These are phyloP conservation scores for Melocanna baccifera DNA, from an alignment of 176 grass and related monocot genomes.

Conservation along the genomic window DNA sequence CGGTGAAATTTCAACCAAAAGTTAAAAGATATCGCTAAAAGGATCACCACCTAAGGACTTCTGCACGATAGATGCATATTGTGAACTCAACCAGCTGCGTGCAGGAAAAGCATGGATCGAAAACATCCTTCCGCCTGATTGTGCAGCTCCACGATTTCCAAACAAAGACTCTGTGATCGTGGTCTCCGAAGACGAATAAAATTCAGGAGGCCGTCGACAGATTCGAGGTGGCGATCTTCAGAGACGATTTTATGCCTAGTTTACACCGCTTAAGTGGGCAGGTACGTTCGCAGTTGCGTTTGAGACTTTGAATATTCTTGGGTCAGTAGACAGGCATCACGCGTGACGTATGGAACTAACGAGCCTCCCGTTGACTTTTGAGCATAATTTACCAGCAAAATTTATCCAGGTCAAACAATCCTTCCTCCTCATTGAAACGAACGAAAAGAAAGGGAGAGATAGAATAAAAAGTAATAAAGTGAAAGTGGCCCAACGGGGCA, in stretches of 20 bases:
- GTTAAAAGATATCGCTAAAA: no score
- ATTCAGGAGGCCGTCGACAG: no score
- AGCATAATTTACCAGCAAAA: no score
- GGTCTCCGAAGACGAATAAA: not conserved
- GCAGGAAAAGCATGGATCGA: no score
- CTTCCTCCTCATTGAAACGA: not conserved
- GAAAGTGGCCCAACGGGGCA: not conserved
- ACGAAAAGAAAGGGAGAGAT: not conserved
- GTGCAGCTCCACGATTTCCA: not conserved
- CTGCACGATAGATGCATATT: not conserved
- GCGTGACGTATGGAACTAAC: conserved; percentile 6
- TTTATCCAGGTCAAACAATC: not conserved
- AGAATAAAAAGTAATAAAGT: not conserved
- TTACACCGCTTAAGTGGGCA: not conserved
- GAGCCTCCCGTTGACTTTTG: not conserved
- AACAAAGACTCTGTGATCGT: not conserved
- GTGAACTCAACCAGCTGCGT: not conserved
- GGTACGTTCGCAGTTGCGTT: not conserved
- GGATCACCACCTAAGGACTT: not conserved
- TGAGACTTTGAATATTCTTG: not conserved
- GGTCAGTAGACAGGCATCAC: not conserved
- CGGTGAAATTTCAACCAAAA: no score
- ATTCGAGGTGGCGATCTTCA: not conserved
- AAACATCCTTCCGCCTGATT: no score
- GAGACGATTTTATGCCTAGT: not conserved